Percentiles rank a stretch among this genome's conserved stretches.
Conservation (phyloP, 208 protist genomes). For the Porcisia hertigi region DNA sequence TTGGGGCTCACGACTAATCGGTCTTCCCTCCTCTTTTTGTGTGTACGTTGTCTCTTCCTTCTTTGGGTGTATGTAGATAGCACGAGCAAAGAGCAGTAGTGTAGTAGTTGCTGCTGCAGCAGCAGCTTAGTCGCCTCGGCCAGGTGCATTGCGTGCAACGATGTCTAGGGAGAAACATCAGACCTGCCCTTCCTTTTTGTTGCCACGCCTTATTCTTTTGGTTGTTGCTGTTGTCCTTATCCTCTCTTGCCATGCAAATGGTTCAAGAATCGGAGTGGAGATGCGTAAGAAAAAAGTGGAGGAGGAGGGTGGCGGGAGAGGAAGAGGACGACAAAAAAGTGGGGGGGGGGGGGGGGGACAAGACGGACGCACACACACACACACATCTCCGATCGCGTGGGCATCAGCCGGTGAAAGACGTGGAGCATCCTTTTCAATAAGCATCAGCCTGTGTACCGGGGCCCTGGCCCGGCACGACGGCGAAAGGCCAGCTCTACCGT, state of each 20-base stretch:
- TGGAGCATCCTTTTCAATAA: not conserved
- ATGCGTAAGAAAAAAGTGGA: not conserved
- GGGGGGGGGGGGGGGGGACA: not conserved
- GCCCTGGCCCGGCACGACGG: slow-evolving; percentile 46
- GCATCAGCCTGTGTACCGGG: slow-evolving; percentile 74
- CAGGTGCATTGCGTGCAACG: not conserved
- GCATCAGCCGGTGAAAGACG: not conserved
- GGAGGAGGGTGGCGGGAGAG: too few relatives aligned
- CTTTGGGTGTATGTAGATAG: not conserved
- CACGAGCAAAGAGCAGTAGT: not conserved
- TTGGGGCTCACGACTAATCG: not conserved
- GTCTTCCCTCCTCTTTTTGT: not conserved
- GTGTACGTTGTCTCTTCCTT: not conserved
- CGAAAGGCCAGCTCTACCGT: slow-evolving; percentile 63
- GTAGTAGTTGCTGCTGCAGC: not conserved
- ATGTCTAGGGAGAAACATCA: not conserved
- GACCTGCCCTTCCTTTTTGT: not conserved
- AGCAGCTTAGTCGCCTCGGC: not conserved
- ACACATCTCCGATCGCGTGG: not conserved
- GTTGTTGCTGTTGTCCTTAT: not conserved
- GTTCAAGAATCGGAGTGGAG: too few relatives aligned
- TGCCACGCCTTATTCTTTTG: not conserved
- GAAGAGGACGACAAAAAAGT: not conserved
- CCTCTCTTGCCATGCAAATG: too few relatives aligned
- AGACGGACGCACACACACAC: not conserved